A percentile compares a stretch with the other conserved stretches of the same genome.
These are phyloP conservation scores for Takashimella tepidaria DNA, from an alignment of 1,284 basidiomycete species.

Conservation along the genomic window DNA sequence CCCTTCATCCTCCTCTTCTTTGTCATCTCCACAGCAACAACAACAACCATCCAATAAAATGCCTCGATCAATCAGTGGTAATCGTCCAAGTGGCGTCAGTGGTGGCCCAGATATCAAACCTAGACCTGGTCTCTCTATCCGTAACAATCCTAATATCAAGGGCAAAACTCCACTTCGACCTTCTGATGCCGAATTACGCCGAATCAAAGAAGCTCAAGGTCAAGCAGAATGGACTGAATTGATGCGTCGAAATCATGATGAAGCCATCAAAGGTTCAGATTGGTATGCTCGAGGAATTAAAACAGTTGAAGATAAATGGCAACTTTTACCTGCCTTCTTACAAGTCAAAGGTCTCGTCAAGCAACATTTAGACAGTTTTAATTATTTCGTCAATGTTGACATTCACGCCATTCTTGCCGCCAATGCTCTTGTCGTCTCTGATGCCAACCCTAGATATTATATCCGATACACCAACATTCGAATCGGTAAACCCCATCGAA, in stretches of 20 bases:
- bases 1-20: background rate
- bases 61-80: conserved; percentile 7
- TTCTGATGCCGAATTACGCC: background rate
- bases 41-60: background rate
- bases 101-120: background rate
- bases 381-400: conserved; percentile 97
- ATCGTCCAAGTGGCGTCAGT: conserved; percentile 4
- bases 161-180: conserved; percentile 25
- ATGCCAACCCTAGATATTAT: conserved; percentile 96
- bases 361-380: conserved; percentile 99
- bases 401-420: conserved; percentile 95
- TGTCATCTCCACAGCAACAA: background rate
- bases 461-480: conserved; percentile 95
- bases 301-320: conserved; percentile 84
- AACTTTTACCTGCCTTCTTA: conserved; percentile 86
- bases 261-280: conserved; percentile 25
- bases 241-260: conserved; percentile 37
- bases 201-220: conserved; percentile 6
- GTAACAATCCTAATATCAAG: conserved; percentile 14
- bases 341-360: conserved; percentile 98
- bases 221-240: conserved; percentile 46
- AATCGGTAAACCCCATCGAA: conserved; percentile 83
- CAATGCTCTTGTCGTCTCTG: conserved; percentile 88
- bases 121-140: conserved; percentile 8
- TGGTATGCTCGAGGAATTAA: conserved; percentile 52